Percentiles rank a stretch among this genome's conserved stretches.
phyloP scores from a whole-genome alignment of 2,329 filamentous ascomycete species.

The Cladobotryum mycophilum region DNA sequence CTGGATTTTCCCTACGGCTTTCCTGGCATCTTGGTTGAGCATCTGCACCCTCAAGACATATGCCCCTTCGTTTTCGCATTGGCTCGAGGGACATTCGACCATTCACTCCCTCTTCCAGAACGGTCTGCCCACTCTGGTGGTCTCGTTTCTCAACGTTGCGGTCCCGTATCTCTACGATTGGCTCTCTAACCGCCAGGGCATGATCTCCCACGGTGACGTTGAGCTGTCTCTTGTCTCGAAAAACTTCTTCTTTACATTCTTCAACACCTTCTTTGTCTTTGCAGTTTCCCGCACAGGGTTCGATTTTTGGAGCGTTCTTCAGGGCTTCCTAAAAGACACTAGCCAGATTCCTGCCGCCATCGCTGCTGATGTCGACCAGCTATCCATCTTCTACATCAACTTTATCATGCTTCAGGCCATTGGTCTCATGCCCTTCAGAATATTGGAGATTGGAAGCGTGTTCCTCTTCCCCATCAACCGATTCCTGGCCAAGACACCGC shows the following conservation, averaged over 20 bases:
- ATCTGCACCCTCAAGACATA: conserved; percentile 71
- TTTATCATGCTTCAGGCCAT: conserved; percentile 90
- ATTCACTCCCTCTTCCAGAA: conserved; percentile 75
- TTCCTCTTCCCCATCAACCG: conserved; percentile 74
- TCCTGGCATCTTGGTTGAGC: conserved; percentile 72
- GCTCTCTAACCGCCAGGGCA: conserved; percentile 84
- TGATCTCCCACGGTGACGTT: conserved; percentile 90
- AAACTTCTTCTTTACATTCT: conserved; percentile 99
- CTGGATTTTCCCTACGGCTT: conserved; percentile 78
- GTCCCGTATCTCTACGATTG: conserved; percentile 95
- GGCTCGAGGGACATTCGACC: conserved; percentile 62
- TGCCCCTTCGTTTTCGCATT: conserved; percentile 61
- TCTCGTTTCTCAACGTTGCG: conserved; percentile 80
- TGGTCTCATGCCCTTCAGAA: conserved; percentile 86
- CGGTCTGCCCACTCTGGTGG: conserved; percentile 75
- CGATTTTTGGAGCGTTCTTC: conserved; percentile 65
- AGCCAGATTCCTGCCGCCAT: conserved; percentile 69
- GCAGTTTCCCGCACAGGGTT: conserved; percentile 80
- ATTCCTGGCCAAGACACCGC: conserved; percentile 75
- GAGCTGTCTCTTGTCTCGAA: conserved; percentile 94
- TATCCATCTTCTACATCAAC: conserved; percentile 84
- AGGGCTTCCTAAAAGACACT: conserved; percentile 71
- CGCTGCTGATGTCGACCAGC: conserved; percentile 64
- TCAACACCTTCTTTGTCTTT: conserved; percentile 96
- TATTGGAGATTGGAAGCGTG: conserved; percentile 84